Evolutionary conservation across 1,284 basidiomycete species (phyloP), one percentile per base, ranked within the genome.

Genomic region (Trichosporon faecale): DNA sequence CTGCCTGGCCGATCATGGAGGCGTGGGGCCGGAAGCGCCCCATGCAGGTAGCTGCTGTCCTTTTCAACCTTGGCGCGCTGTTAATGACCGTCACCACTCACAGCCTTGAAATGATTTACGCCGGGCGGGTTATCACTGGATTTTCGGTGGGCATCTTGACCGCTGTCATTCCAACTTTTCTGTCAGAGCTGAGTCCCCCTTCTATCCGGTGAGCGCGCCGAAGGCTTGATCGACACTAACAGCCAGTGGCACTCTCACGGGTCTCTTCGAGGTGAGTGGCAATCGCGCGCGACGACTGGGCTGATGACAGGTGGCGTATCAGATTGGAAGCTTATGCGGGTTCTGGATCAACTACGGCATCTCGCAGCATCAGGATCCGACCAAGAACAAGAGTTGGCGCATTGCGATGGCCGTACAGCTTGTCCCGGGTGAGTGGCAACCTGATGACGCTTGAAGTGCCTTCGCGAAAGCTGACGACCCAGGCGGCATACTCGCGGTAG

Each of bases 341-440:
- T 86, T 86, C 76, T 86, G 86, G 85, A 80, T 77, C 68, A 77
- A 77, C 65, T 87, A 86, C 74, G 86, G 86, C 33, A 84, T 86
- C 33, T 80, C 78, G 18, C 74, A 82, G 57, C 82, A 85, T 57
- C 77, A 87, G 37, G 72, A 81, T 0, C 67, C 80, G 16, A 77
- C 79, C 21, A 77, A 76, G 4, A 52, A 67, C 29, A 66, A 33
- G 23, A 68, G 76, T 2, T 88, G 86, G 85, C 76, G 85, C 9
- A 85, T 87, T 69, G 85, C 87, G 1, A 85, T 87, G 72, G 85
- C 85, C 1, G 79, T 88, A 11, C 87, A 88, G 74, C 81, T 88
- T 55, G 84, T 88, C 75, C 87, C 87, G 1, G 86, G 44, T 46
- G 5, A 46, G 44, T 46, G 44, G 40, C 16, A 46, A 85, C 14